phyloP scores from a whole-genome alignment of 805 yeast species.

The Naumovozyma dairenensis region DNA sequence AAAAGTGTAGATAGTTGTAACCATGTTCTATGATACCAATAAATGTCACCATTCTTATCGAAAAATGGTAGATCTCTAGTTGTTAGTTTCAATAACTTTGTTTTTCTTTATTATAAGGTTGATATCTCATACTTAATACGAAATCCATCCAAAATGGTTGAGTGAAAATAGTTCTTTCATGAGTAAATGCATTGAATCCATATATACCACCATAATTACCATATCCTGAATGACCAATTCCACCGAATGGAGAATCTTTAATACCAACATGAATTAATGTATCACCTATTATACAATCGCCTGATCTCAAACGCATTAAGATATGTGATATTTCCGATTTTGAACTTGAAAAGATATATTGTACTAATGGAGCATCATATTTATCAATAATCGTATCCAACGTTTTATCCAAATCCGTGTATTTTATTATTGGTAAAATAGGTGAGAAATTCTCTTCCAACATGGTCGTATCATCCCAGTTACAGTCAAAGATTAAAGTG shows the following conservation, averaged over 20 bases:
- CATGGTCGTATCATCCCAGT: slow-evolving; percentile 65
- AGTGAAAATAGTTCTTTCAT: slow-evolving; percentile 54
- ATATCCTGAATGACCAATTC: slow-evolving; percentile 74
- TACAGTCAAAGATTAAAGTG: slow-evolving; percentile 55
- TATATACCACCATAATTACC: slow-evolving; percentile 75
- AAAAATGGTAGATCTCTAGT: slow-evolving; percentile 30
- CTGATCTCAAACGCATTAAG: slow-evolving; percentile 51
- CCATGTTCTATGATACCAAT: slow-evolving; percentile 4
- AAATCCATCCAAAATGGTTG: slow-evolving; percentile 60
- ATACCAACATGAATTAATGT: slow-evolving; percentile 61
- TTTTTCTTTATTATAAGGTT: slow-evolving; percentile 42
- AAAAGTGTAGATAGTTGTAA: background rate
- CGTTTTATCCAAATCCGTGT: slow-evolving; percentile 35
- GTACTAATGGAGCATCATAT: slow-evolving; percentile 75
- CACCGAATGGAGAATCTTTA: slow-evolving; percentile 76
- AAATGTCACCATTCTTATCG: slow-evolving; percentile 29
- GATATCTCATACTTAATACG: slow-evolving; percentile 50
- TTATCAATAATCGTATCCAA: slow-evolving; percentile 34
- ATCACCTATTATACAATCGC: slow-evolving; percentile 64
- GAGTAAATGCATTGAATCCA: slow-evolving; percentile 67
- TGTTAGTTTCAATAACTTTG: slow-evolving; percentile 20
- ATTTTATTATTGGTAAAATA: slow-evolving; percentile 61
- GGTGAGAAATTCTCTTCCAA: slow-evolving; percentile 78
- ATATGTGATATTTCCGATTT: slow-evolving; percentile 41
- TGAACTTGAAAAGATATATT: slow-evolving; percentile 53